Percentiles rank a stretch among this genome's conserved stretches.
Conservation (phyloP, 1,284 basidiomycete species). For the Ganoderma lingzhi region DNA sequence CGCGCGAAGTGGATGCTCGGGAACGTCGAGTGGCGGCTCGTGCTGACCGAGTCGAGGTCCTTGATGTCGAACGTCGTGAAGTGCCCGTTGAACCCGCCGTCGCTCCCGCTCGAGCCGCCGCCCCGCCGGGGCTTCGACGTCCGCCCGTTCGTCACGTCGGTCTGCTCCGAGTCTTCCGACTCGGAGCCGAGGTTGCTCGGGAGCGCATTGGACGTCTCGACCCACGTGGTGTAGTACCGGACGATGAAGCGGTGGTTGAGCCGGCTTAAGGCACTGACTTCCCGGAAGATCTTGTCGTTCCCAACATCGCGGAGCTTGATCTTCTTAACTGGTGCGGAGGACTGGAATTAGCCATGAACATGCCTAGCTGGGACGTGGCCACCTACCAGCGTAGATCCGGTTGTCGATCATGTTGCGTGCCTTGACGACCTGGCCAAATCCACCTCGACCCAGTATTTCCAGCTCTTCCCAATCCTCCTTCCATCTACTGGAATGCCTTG, state of each 20-base stretch:
- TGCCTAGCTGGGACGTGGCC: background rate
- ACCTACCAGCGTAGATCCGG: slow-evolving; percentile 70
- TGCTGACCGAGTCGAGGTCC: slow-evolving; percentile 58
- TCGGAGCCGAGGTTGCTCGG: slow-evolving; percentile 57
- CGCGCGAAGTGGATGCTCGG: slow-evolving; percentile 82
- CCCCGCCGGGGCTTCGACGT: slow-evolving; percentile 57
- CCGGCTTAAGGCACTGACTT: slow-evolving; percentile 89
- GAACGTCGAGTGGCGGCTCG: slow-evolving; percentile 65
- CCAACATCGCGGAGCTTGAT: slow-evolving; percentile 83
- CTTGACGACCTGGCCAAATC: slow-evolving; percentile 95
- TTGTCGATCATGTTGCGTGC: slow-evolving; percentile 86
- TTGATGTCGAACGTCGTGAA: slow-evolving; percentile 64
- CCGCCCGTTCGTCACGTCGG: slow-evolving; percentile 52
- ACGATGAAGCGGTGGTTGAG: slow-evolving; percentile 93
- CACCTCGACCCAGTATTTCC: slow-evolving; percentile 88
- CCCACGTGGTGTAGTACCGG: slow-evolving; percentile 88
- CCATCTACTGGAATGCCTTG: slow-evolving; percentile 74
- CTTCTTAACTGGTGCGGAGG: slow-evolving; percentile 74
- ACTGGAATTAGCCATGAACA: slow-evolving; percentile 34
- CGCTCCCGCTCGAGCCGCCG: slow-evolving; percentile 17
- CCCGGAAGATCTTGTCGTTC: slow-evolving; percentile 91
- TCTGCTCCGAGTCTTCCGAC: slow-evolving; percentile 43
- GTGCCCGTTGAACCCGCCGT: slow-evolving; percentile 45
- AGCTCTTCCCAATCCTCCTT: slow-evolving; percentile 88
- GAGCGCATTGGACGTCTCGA: slow-evolving; percentile 67